Evolutionary conservation across 352 stramenopile species (phyloP).

Genomic region (Pythium rishiriense): DNA sequence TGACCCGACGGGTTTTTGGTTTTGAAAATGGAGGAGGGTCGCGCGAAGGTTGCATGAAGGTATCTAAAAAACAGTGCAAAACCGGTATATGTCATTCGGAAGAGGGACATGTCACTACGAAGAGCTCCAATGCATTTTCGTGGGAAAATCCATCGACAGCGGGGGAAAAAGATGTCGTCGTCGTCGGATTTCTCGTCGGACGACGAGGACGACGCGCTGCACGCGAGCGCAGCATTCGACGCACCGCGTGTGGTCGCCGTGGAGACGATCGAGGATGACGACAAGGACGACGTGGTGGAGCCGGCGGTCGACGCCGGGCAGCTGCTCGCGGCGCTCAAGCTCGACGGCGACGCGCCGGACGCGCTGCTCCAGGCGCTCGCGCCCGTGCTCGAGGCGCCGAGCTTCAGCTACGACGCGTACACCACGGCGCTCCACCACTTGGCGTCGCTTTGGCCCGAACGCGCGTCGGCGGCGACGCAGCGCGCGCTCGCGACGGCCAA

Average conservation of each 20-base stretch:
- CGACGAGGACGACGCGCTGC: slow-evolving; percentile 24
- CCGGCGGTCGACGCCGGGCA: slow-evolving; percentile 15
- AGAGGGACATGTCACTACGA: no score
- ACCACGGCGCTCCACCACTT: slow-evolving; percentile 26
- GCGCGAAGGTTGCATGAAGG: slow-evolving; percentile 14
- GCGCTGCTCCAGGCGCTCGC: slow-evolving; percentile 16
- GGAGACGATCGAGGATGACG: slow-evolving; percentile 41
- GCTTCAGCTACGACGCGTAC: slow-evolving; percentile 28
- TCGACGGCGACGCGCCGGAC: slow-evolving; percentile 3
- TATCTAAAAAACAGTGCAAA: not conserved
- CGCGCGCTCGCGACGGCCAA: slow-evolving; percentile 34
- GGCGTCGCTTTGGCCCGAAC: slow-evolving; percentile 22
- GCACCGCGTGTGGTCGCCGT: slow-evolving; percentile 28
- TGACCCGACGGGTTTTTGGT: no score
- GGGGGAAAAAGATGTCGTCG: slow-evolving; percentile 14
- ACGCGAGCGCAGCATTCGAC: slow-evolving; percentile 2
- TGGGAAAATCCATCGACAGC: not conserved
- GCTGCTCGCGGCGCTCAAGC: slow-evolving; percentile 9
- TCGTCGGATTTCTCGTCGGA: slow-evolving; percentile 32
- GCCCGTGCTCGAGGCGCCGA: slow-evolving; percentile 6
- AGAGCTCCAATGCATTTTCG: no score
- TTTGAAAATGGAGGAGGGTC: slow-evolving; percentile 14
- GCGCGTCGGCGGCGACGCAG: slow-evolving; percentile 11
- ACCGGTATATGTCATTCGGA: no score
- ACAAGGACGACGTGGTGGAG: slow-evolving; percentile 43